Percentiles rank a stretch among this genome's conserved stretches.
These are phyloP conservation scores for Turritis glabra DNA, from an alignment of 345 rosid genomes.

Conservation along the genomic window DNA sequence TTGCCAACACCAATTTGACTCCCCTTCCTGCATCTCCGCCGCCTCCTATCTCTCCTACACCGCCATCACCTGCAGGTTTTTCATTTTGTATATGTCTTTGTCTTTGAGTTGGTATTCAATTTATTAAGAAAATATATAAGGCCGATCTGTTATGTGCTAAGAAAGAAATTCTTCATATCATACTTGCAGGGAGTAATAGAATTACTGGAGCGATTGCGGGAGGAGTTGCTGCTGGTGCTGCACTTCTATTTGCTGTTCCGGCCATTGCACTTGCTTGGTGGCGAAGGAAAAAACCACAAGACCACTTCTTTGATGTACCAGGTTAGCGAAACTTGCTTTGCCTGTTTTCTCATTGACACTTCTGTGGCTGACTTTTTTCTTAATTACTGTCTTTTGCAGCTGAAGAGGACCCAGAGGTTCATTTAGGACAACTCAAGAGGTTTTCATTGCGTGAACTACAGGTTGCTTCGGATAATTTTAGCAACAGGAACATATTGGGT, in stretches of 20 bases:
- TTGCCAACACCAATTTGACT: slow-evolving; percentile 33
- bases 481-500: slow-evolving; percentile 85
- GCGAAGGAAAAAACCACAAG: slow-evolving; percentile 75
- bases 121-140: not conserved
- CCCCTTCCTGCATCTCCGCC: slow-evolving; percentile 42
- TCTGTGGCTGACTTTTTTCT: slow-evolving; percentile 16
- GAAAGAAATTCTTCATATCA: slow-evolving; percentile 24
- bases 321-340: slow-evolving; percentile 51
- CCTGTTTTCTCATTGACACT: not conserved
- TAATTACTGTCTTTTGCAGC: slow-evolving; percentile 51
- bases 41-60: slow-evolving; percentile 42
- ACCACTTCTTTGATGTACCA: slow-evolving; percentile 93
- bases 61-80: slow-evolving; percentile 41
- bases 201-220: slow-evolving; percentile 90
- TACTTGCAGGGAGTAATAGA: slow-evolving; percentile 52
- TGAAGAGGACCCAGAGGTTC: slow-evolving; percentile 94
- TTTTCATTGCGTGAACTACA: slow-evolving; percentile 92
- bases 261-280: slow-evolving; percentile 81
- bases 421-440: slow-evolving; percentile 84
- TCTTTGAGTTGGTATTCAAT: not conserved
- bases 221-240: slow-evolving; percentile 98
- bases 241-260: slow-evolving; percentile 88
- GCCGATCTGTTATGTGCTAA: slow-evolving; percentile 10
- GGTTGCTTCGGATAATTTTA: slow-evolving; percentile 77
- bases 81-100: slow-evolving; percentile 18